Percentiles rank a stretch among this genome's conserved stretches.
Conservation (phyloP, 78 protist species). For the Dictyostelium intermedium region DNA sequence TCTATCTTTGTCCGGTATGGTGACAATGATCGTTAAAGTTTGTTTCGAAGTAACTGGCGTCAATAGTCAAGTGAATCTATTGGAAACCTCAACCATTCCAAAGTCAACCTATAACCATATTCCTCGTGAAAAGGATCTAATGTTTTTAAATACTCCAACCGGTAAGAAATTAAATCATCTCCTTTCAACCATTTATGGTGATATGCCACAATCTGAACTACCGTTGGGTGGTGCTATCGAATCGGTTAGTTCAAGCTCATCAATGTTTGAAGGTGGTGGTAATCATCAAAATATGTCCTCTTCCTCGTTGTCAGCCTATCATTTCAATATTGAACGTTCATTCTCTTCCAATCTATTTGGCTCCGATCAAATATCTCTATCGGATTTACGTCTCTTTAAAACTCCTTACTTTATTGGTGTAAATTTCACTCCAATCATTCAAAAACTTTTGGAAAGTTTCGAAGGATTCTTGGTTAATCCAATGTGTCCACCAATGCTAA, state of each 20-base stretch:
- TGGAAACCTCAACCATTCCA: slow-evolving; percentile 60
- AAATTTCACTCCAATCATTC: slow-evolving; percentile 61
- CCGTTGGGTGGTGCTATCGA: slow-evolving; percentile 3
- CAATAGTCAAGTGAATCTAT: slow-evolving; percentile 23
- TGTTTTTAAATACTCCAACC: slow-evolving; percentile 21
- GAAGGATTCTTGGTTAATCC: slow-evolving; percentile 41
- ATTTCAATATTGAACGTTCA: slow-evolving; percentile 57
- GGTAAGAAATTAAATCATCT: slow-evolving; percentile 52
- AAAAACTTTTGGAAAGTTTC: slow-evolving; percentile 31
- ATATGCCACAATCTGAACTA: slow-evolving; percentile 62
- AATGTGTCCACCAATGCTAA: slow-evolving; percentile 71
- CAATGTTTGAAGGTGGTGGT: neutral
- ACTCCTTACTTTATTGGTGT: slow-evolving; percentile 37
- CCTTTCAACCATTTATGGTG: slow-evolving; percentile 18
- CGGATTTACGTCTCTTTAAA: slow-evolving; percentile 32
- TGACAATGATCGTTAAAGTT: slow-evolving; percentile 25
- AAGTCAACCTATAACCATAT: slow-evolving; percentile 34
- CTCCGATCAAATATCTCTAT: slow-evolving; percentile 22
- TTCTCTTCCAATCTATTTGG: slow-evolving; percentile 1
- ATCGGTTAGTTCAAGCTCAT: neutral
- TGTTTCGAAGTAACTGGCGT: slow-evolving; percentile 45
- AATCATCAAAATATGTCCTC: neutral
- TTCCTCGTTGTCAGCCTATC: slow-evolving; percentile 13
- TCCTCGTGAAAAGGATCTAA: slow-evolving; percentile 65
- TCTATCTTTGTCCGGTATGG: slow-evolving; percentile 28